Percentiles rank a stretch among this genome's conserved stretches.
phyloP scores from a whole-genome alignment of 768 basidiomycete genomes.

The Hygrocybe coccinea region DNA sequence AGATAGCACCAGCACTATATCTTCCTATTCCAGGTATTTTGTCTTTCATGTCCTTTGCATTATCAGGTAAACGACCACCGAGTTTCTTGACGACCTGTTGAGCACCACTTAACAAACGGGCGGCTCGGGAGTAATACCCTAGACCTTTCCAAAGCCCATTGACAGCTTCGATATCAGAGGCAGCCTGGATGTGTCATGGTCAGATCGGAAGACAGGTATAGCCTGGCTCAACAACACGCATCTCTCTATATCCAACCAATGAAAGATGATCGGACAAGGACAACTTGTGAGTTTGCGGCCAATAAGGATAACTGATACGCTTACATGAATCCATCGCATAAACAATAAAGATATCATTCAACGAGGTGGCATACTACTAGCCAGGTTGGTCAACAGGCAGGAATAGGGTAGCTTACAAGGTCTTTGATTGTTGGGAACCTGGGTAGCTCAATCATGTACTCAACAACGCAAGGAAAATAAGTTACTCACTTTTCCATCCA shows the following conservation, averaged over 20 bases:
- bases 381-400: background rate
- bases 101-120: conserved; percentile 77
- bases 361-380: background rate
- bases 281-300: no score
- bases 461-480: conserved; percentile 2
- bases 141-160: conserved; percentile 89
- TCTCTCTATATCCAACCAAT: no score
- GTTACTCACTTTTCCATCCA: conserved; percentile 75
- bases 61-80: conserved; percentile 69
- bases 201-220: conserved; percentile 9
- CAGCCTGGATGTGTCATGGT: conserved; percentile 40
- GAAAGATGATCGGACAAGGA: no score
- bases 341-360: no score
- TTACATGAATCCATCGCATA: no score
- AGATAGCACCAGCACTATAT: conserved; percentile 82
- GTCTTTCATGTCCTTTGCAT: conserved; percentile 74
- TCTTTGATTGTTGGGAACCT: conserved; percentile 81
- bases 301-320: no score
- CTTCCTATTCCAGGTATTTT: conserved; percentile 83
- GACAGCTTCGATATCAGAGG: conserved; percentile 74
- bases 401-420: conserved; percentile 47
- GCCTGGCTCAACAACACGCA: background rate
- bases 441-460: conserved; percentile 8
- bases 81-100: conserved; percentile 67
- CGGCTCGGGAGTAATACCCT: conserved; percentile 85